Base-by-base conservation (phyloP, 1,139 yeast species). In the Saccharomyces hybrid region DNA sequence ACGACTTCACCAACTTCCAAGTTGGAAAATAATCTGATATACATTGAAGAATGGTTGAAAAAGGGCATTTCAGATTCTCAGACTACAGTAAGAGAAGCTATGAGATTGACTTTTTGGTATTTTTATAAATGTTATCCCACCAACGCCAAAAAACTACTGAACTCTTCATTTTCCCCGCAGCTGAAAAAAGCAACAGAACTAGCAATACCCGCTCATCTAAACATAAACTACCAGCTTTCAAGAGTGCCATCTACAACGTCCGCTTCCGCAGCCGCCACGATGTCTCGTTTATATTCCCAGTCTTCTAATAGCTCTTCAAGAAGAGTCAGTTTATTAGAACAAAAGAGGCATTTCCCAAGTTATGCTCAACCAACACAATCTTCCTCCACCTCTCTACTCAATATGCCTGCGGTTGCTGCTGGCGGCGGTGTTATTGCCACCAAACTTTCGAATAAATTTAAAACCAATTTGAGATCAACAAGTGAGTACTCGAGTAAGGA, bases 31-130 rank as follows among this genome's bases (percentile, higher is more conserved):
- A 61, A 75, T 25, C 59, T 80, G 2, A 84, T 82, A 3, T 66
- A 75, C 1, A 71, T 84, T 1, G 82, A 77, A 46, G 81, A 76
- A 54, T 74, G 83, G 59, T 67, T 90, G 2, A 61, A 72, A 4
- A 84, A 80, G 63, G 83, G 95, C 32, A 73, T 93, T 2, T 71
- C 81, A 0, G 98, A 93, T 70, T 88, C 96, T 0, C 86, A 87
- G 57, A 90, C 95, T 0, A 75, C 78, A 0, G 97, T 88, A 0
- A 78, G 97, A 58, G 95, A 83, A 62, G 75, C 82, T 0, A 88
- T 87, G 72, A 79, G 96, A 65, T 75, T 75, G 8, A 78, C 90
- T 0, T 91, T 80, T 64, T 90, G 97, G 97, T 75, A 80, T 23
- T 79, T 81, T 57, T 77, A 78, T 61, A 75, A 75, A 47, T 61